Percentiles rank a stretch among this genome's conserved stretches.
Evolutionary conservation across 768 basidiomycete species (phyloP).

Genomic region (Termitomyces sp.): DNA sequence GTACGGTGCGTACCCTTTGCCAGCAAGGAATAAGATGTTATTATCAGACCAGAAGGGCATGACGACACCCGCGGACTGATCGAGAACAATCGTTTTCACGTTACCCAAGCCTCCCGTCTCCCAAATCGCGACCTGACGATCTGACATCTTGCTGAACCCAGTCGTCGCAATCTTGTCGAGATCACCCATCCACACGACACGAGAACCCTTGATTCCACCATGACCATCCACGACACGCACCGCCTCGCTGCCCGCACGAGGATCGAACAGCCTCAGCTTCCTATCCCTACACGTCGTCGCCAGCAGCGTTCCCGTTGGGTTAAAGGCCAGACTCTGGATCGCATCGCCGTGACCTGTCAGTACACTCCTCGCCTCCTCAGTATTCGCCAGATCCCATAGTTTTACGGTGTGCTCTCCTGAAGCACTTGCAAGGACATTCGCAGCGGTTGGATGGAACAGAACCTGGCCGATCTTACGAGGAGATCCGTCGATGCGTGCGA

Average conservation of each 20-base stretch:
- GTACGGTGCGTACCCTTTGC: conserved; percentile 67
- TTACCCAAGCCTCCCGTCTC: conserved; percentile 75
- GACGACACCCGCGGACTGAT: conserved; percentile 88
- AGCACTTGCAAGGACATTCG: conserved; percentile 79
- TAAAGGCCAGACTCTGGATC: conserved; percentile 84
- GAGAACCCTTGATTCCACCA: conserved; percentile 88
- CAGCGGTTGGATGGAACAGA: conserved; percentile 88
- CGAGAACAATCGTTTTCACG: conserved; percentile 75
- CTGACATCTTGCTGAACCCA: conserved; percentile 96
- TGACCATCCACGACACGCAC: conserved; percentile 85
- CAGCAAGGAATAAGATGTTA: conserved; percentile 86
- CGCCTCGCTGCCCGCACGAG: conserved; percentile 78
- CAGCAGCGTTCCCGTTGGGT: conserved; percentile 73
- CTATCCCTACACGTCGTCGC: conserved; percentile 92
- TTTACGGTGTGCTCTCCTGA: conserved; percentile 85
- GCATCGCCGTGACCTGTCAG: conserved; percentile 82
- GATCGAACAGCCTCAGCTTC: conserved; percentile 90
- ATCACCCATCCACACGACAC: conserved; percentile 91
- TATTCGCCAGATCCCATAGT: conserved; percentile 85
- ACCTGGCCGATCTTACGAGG: conserved; percentile 93
- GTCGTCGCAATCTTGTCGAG: conserved; percentile 89
- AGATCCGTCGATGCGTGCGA: conserved; percentile 75
- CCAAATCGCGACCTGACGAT: conserved; percentile 90
- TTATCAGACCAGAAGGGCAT: conserved; percentile 99
- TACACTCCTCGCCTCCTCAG: conserved; percentile 59